Base-by-base conservation (phyloP, 73 alveolate genomes). In the Symbiodinium natans region DNA sequence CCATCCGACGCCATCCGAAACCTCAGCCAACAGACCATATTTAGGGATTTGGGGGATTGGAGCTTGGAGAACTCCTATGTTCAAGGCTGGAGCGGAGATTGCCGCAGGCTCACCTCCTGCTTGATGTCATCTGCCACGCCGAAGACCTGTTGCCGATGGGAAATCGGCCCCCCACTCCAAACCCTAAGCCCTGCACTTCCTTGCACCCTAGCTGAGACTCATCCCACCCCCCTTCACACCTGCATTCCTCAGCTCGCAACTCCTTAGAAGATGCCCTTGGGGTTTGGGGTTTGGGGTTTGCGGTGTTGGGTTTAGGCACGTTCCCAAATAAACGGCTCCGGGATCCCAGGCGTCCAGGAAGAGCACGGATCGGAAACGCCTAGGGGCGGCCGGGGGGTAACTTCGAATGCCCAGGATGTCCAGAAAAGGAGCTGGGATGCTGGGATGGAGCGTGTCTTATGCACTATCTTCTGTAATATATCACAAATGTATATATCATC, bases 321-420 rank as follows among this genome's bases (percentile, higher is more conserved):
- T 38, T 25, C 17, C 68, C 36, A 39, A 75, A 3, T 8, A 21
- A 5, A 1, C 59, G 25, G 19, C 90, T 1, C 41, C 29, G 17
- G 83, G 94, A 71, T 13, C 71, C 48, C 85, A 29, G 43, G 33
- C 95, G 36, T 88, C 95, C 73, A 88, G 34, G 46, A 88, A 88
- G 71, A 88, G 95, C 86, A 88, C 95, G n/a, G 95, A 88, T 5
- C 95, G 95, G 41, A 88, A 88, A 39, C 95, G 95, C 95, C 95
- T 88, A 34, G 39, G 5, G 21, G 1, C 48, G 13, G 13, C 13
- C 63, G 63, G 63, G 17, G 23, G 23, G 23, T 10, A 48, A 17
- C 63, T 48, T 8, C 23, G 17, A 10, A 17, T 48, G 63, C 17
- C 63, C 63, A 17, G 63, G 23, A 17, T 48, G 23, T 17, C 17